A percentile compares a stretch with the other conserved stretches of the same genome.
Conservation (phyloP, 2,329 filamentous ascomycete genomes). For the Karstenula rhodostoma region DNA sequence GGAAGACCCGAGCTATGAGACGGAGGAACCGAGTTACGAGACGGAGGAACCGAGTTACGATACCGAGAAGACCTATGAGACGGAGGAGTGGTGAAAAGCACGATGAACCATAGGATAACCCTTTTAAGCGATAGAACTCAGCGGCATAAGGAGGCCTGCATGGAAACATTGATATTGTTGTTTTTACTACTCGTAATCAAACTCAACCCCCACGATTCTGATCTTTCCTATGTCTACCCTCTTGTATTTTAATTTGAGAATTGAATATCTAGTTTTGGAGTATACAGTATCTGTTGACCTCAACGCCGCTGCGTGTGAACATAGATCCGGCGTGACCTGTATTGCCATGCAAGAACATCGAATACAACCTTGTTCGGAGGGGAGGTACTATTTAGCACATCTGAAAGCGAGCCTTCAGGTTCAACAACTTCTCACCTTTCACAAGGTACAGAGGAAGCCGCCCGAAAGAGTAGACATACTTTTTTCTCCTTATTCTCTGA, state of each 20-base stretch:
- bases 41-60: neutral
- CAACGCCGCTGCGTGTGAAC: no score
- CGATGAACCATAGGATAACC: constrained; percentile 4
- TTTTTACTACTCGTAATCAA: constrained; percentile 20
- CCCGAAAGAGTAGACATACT: no score
- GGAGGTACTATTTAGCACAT: no score
- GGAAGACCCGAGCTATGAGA: neutral
- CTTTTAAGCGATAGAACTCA: constrained; percentile 13
- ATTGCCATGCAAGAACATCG: neutral
- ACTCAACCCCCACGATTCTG: constrained; percentile 17
- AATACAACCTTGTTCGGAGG: no score
- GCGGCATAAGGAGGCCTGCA: constrained; percentile 16
- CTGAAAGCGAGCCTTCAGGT: no score
- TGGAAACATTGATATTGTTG: constrained; percentile 18
- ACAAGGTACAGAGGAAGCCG: no score
- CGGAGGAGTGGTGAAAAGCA: constrained; percentile 1
- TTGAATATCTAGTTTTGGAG: constrained; percentile 22
- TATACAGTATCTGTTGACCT: neutral
- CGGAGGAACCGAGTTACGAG: neutral
- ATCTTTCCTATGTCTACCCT: constrained; percentile 15
- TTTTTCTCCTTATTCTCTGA: no score
- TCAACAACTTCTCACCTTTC: no score
- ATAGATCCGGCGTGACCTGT: neutral
- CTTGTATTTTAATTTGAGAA: constrained; percentile 27
- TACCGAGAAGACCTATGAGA: neutral